These are phyloP conservation scores for Monilinia fructigena DNA, from an alignment of 2,329 filamentous ascomycete species.

Conservation along the genomic window DNA sequence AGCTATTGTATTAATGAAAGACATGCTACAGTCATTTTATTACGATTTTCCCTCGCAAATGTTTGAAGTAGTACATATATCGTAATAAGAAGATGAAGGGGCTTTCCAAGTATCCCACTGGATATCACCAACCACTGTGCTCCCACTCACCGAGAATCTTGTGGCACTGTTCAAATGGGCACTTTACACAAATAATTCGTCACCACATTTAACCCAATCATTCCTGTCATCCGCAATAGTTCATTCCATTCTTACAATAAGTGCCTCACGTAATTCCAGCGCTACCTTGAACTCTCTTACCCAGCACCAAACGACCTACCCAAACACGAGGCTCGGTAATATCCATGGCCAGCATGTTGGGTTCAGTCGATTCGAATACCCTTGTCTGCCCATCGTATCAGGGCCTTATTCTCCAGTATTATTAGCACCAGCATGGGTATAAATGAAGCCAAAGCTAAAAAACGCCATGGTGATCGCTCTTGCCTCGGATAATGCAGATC, in stretches of 20 bases:
- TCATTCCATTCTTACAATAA: background rate
- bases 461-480: conserved; percentile 38
- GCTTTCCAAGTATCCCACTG: conserved; percentile 1
- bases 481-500: conserved; percentile 39
- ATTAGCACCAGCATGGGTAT: conserved; percentile 23
- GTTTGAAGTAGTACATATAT: background rate
- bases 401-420: conserved; percentile 31
- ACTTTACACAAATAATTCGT: background rate
- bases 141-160: background rate
- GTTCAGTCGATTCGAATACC: conserved; percentile 35
- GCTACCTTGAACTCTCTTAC: background rate
- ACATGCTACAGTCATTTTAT: background rate
- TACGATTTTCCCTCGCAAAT: background rate
- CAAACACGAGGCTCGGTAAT: conserved; percentile 21
- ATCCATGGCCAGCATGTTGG: conserved; percentile 31
- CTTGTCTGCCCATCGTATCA: conserved; percentile 28
- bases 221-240: background rate
- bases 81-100: conserved; percentile 17
- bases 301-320: conserved; percentile 34
- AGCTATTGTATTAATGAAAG: background rate
- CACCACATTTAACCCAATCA: background rate
- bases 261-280: background rate
- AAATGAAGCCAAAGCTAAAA: conserved; percentile 33
- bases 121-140: conserved; percentile 10
- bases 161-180: background rate